Percentiles rank a stretch among this genome's conserved stretches.
phyloP scores from a whole-genome alignment of 768 basidiomycete species.

The Psilocybe sp. region DNA sequence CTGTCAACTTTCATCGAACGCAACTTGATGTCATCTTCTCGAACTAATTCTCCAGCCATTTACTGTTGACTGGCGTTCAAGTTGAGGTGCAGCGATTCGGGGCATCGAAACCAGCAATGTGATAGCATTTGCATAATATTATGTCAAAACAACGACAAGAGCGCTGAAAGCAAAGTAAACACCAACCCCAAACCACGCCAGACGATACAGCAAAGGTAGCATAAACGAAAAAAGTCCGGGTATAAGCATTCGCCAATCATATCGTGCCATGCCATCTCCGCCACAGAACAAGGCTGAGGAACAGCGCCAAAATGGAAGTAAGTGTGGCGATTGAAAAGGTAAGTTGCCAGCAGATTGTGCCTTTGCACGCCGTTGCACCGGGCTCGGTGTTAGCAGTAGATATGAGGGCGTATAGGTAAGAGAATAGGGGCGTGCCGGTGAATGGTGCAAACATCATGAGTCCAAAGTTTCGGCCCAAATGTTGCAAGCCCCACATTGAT shows the following conservation, averaged over 20 bases:
- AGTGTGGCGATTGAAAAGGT: slow-evolving; percentile 58
- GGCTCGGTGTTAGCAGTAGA: slow-evolving; percentile 44
- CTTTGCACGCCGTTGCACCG: slow-evolving; percentile 48
- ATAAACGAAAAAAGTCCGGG: too few relatives aligned
- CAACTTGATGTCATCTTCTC: too few relatives aligned
- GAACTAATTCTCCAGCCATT: too few relatives aligned
- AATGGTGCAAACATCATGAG: slow-evolving; percentile 74
- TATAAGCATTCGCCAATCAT: background rate
- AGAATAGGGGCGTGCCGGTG: slow-evolving; percentile 71
- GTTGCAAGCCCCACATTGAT: slow-evolving; percentile 67
- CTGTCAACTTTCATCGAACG: too few relatives aligned
- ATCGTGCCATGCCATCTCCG: slow-evolving; percentile 58
- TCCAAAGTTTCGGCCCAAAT: slow-evolving; percentile 77
- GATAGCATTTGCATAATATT: too few relatives aligned
- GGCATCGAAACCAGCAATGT: too few relatives aligned
- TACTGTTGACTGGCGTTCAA: too few relatives aligned
- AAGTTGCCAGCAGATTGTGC: slow-evolving; percentile 58
- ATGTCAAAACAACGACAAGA: too few relatives aligned
- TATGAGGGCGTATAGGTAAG: slow-evolving; percentile 75
- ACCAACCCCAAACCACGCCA: too few relatives aligned
- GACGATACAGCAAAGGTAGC: too few relatives aligned
- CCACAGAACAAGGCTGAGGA: slow-evolving; percentile 53
- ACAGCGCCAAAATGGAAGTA: slow-evolving; percentile 42
- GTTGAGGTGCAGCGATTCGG: too few relatives aligned
- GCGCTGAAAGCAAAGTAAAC: too few relatives aligned